Conservation (phyloP, 768 basidiomycete genomes). For the Lactifluus echinatus region DNA sequence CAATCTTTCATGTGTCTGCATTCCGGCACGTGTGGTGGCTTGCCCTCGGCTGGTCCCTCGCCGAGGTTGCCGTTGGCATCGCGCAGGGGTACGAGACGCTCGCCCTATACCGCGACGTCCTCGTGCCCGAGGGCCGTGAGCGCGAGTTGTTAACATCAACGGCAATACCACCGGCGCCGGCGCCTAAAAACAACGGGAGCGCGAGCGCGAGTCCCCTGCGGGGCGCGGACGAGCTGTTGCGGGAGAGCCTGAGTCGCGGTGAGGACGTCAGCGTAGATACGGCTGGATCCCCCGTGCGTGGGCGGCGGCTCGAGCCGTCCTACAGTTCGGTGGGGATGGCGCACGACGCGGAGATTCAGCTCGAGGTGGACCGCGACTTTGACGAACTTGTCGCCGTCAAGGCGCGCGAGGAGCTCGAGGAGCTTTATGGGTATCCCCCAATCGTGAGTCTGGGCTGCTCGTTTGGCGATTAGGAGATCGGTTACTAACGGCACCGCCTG, state of each 20-base stretch:
- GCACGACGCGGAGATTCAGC: constrained; percentile 24
- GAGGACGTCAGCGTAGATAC: neutral
- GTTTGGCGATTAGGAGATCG: neutral
- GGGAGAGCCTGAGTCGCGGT: constrained; percentile 11
- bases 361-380: constrained; percentile 55
- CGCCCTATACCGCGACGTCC: constrained; percentile 56
- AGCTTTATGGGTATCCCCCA: constrained; percentile 69
- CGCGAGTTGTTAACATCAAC: constrained; percentile 31
- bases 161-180: constrained; percentile 1
- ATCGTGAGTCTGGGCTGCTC: constrained; percentile 44
- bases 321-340: neutral
- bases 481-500: neutral
- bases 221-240: constrained; percentile 2
- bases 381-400: constrained; percentile 56
- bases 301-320: neutral
- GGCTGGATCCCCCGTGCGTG: neutral
- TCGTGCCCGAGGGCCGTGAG: constrained; percentile 40
- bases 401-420: constrained; percentile 66
- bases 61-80: constrained; percentile 57
- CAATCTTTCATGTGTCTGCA: constrained; percentile 47
- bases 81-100: constrained; percentile 66
- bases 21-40: constrained; percentile 73
- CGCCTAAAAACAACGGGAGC: constrained; percentile 18
- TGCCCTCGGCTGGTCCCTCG: constrained; percentile 65
- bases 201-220: constrained; percentile 6